Conservation (phyloP, 2,329 filamentous ascomycete genomes). For the Fusarium concolor region DNA sequence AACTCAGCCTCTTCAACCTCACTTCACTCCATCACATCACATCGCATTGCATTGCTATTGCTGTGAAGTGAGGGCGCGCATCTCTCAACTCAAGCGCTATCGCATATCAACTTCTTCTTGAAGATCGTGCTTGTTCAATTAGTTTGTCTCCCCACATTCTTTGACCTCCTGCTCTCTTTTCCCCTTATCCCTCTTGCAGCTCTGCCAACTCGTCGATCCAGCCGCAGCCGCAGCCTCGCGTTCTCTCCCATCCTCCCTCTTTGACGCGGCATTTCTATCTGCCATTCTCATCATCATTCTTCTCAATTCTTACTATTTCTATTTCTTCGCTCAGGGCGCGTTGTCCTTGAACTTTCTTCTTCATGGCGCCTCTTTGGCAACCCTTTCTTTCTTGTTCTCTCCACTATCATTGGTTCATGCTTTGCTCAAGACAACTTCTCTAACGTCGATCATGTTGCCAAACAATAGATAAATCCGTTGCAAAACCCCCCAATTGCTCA, state of each 20-base stretch:
- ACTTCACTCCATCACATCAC: conserved; percentile 36
- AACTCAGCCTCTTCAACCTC: conserved; percentile 49
- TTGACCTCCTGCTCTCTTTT: conserved; percentile 36
- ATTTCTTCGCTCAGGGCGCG: conserved; percentile 28
- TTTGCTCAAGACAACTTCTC: conserved; percentile 61
- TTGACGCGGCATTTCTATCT: conserved; percentile 26
- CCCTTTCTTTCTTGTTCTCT: conserved; percentile 41
- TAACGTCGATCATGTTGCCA: conserved; percentile 67
- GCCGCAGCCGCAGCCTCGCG: conserved; percentile 44
- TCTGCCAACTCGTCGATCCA: conserved; percentile 38
- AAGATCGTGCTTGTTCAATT: conserved; percentile 48
- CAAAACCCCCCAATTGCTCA: conserved; percentile 43
- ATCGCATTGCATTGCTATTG: conserved; percentile 32
- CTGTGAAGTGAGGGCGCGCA: conserved; percentile 42
- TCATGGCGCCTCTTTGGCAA: conserved; percentile 46
- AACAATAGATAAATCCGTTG: conserved; percentile 58
- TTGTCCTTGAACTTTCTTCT: conserved; percentile 34
- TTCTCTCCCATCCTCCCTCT: conserved; percentile 39
- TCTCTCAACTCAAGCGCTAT: conserved; percentile 38
- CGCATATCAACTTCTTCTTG: conserved; percentile 33
- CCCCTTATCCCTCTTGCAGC: conserved; percentile 34
- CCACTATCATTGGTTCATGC: conserved; percentile 40
- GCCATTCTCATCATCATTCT: conserved; percentile 15
- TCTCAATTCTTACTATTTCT: conserved; percentile 19
- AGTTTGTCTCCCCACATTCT: conserved; percentile 52